A percentile compares a stretch with the other conserved stretches of the same genome.
These are phyloP conservation scores for Corallochytrium limacisporum DNA, from an alignment of 78 protist genomes.

Conservation along the genomic window DNA sequence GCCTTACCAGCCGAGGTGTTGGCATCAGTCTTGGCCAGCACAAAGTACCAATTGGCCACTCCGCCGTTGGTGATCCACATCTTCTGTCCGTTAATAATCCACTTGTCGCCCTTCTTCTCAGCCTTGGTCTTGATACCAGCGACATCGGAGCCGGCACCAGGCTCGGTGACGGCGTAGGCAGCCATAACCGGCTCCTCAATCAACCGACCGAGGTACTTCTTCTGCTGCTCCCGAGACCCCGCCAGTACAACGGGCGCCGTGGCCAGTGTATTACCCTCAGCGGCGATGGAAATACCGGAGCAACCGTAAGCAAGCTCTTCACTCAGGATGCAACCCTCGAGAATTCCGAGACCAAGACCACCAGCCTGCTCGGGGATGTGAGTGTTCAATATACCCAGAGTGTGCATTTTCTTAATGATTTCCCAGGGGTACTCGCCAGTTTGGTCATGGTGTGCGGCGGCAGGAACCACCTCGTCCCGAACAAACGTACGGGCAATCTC, in stretches of 20 bases:
- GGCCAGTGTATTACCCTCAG: conserved; percentile 31
- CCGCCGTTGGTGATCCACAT: conserved; percentile 65
- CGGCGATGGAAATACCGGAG: conserved; percentile 26
- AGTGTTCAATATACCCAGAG: conserved; percentile 19
- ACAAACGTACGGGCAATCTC: conserved; percentile 20
- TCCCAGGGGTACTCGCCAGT: neutral
- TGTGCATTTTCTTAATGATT: conserved; percentile 14
- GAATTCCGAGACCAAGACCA: conserved; percentile 11
- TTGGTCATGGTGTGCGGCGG: no score
- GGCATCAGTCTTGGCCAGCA: conserved; percentile 16
- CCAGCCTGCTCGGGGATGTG: conserved; percentile 28
- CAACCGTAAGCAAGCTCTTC: conserved; percentile 36
- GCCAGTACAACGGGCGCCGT: conserved; percentile 27
- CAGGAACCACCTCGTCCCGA: conserved; percentile 13
- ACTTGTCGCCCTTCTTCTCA: conserved; percentile 36
- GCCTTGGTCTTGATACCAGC: conserved; percentile 32
- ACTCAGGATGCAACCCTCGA: conserved; percentile 7
- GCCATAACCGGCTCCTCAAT: conserved; percentile 25
- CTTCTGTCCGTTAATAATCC: conserved; percentile 41
- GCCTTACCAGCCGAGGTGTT: neutral
- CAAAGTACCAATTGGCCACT: conserved; percentile 38
- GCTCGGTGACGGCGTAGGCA: conserved; percentile 49
- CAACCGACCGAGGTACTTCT: conserved; percentile 28
- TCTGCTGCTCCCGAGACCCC: conserved; percentile 25
- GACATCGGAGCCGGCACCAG: conserved; percentile 61